phyloP scores from a whole-genome alignment of 1,139 yeast species.

The Zygosaccharomyces sapae region DNA sequence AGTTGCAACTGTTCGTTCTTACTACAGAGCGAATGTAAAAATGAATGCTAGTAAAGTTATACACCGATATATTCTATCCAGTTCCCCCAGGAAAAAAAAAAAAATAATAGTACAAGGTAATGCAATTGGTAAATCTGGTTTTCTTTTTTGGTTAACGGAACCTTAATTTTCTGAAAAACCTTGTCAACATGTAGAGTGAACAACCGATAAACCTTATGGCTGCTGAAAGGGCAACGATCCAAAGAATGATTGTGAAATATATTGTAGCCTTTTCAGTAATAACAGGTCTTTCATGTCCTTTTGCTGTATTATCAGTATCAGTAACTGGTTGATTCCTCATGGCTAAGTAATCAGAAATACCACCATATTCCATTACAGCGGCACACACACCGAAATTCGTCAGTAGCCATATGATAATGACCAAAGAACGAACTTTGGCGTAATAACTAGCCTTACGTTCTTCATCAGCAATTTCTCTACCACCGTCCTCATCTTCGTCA shows the following conservation, averaged over 20 bases:
- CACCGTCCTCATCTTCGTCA: slow-evolving; percentile 41
- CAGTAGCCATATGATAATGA: slow-evolving; percentile 77
- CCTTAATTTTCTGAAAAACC: slow-evolving; percentile 34
- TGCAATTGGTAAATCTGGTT: not conserved
- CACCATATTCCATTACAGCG: slow-evolving; percentile 64
- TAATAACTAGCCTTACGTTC: slow-evolving; percentile 66
- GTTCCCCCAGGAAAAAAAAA: not conserved
- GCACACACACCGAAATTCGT: slow-evolving; percentile 70
- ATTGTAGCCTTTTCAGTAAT: slow-evolving; percentile 44
- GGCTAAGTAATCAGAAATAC: slow-evolving; percentile 38
- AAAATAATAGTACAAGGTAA: not conserved
- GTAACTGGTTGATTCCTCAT: slow-evolving; percentile 30
- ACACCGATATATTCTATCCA: not conserved
- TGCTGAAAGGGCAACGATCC: slow-evolving; percentile 82
- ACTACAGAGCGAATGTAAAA: not conserved
- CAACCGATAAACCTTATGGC: slow-evolving; percentile 70
- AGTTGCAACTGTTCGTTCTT: not conserved
- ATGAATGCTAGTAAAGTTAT: not conserved
- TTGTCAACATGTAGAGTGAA: slow-evolving; percentile 48
- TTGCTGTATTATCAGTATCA: slow-evolving; percentile 32
- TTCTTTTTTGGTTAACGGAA: not conserved
- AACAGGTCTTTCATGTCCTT: slow-evolving; percentile 17
- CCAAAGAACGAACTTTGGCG: slow-evolving; percentile 71
- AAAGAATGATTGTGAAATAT: slow-evolving; percentile 67
- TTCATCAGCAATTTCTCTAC: slow-evolving; percentile 41